Conservation (phyloP, 768 basidiomycete genomes). For the Hericium erinaceus region DNA sequence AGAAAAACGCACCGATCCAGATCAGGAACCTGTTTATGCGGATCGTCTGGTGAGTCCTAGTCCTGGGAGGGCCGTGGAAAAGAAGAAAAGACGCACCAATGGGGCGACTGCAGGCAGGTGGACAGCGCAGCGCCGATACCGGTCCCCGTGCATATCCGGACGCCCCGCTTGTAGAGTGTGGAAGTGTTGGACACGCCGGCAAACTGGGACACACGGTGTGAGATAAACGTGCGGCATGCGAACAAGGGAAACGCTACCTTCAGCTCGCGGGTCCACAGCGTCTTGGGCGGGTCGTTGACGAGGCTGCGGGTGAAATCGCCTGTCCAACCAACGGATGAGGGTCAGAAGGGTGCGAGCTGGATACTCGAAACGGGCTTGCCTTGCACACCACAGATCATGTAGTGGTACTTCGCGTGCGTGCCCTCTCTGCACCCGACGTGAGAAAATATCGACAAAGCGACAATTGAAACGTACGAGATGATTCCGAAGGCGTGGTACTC, state of each 20-base stretch:
- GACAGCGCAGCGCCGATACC: slow-evolving; percentile 36
- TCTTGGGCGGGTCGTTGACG: slow-evolving; percentile 30
- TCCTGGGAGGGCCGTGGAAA: neutral
- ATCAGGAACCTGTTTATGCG: slow-evolving; percentile 25
- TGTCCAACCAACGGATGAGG: neutral
- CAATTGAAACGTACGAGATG: slow-evolving; percentile 21
- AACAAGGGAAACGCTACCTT: slow-evolving; percentile 21
- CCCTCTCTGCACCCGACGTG: slow-evolving; percentile 25
- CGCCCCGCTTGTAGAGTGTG: slow-evolving; percentile 32
- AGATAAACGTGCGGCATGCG: neutral
- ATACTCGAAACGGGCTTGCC: slow-evolving; percentile 7
- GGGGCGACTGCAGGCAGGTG: slow-evolving; percentile 31
- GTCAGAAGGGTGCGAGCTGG: too few relatives aligned
- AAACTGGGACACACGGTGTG: slow-evolving; percentile 18
- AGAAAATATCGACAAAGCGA: neutral
- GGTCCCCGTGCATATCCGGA: slow-evolving; percentile 37
- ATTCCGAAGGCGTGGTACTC: slow-evolving; percentile 40
- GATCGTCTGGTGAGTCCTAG: neutral
- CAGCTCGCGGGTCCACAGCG: slow-evolving; percentile 34
- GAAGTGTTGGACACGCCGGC: slow-evolving; percentile 37
- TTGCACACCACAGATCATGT: slow-evolving; percentile 37
- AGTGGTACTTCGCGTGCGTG: slow-evolving; percentile 31
- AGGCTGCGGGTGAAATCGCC: slow-evolving; percentile 34
- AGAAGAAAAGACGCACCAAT: slow-evolving; percentile 22
- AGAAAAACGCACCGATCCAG: slow-evolving; percentile 25